These are phyloP conservation scores for Ganoderma lucidum DNA, from an alignment of 1,284 basidiomycete species.

Conservation along the genomic window DNA sequence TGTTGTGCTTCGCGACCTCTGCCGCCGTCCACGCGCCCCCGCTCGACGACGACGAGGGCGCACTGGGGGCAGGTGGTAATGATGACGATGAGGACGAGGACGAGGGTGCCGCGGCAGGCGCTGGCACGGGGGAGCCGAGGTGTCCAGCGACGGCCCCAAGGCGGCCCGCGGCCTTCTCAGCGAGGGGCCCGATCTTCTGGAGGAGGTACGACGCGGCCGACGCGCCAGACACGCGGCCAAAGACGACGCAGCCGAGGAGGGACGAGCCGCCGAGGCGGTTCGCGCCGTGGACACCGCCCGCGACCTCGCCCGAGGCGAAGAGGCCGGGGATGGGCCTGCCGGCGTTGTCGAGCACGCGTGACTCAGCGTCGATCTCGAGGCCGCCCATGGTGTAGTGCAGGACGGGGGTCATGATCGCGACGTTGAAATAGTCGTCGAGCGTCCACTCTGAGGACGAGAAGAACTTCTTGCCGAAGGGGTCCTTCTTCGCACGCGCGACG, in stretches of 20 bases:
- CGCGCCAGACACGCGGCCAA: constrained; percentile 95
- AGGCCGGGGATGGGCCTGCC: constrained; percentile 88
- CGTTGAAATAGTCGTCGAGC: constrained; percentile 90
- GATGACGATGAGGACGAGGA: constrained; percentile 13
- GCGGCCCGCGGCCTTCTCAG: constrained; percentile 79
- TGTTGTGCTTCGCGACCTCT: constrained; percentile 90
- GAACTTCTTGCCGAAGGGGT: constrained; percentile 98
- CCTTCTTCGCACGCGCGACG: constrained; percentile 83
- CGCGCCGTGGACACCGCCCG: constrained; percentile 97
- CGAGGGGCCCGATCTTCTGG: constrained; percentile 41
- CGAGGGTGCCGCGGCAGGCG: constrained; percentile 30
- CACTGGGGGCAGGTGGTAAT: not conserved
- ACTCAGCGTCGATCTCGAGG: constrained; percentile 90
- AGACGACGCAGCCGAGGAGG: constrained; percentile 98
- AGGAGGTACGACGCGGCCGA: constrained; percentile 64
- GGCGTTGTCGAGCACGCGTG: constrained; percentile 78
- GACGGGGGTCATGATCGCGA: constrained; percentile 96
- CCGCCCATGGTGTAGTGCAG: constrained; percentile 99
- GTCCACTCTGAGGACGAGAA: constrained; percentile 87
- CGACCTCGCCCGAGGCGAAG: constrained; percentile 95
- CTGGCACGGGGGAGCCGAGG: constrained; percentile 52
- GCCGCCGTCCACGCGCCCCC: constrained; percentile 62
- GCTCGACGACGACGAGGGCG: not conserved
- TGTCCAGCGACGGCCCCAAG: constrained; percentile 84
- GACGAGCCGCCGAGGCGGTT: constrained; percentile 99